Evolutionary conservation across 345 rosid genomes (phyloP).

Genomic region (Cardamine occulta): DNA sequence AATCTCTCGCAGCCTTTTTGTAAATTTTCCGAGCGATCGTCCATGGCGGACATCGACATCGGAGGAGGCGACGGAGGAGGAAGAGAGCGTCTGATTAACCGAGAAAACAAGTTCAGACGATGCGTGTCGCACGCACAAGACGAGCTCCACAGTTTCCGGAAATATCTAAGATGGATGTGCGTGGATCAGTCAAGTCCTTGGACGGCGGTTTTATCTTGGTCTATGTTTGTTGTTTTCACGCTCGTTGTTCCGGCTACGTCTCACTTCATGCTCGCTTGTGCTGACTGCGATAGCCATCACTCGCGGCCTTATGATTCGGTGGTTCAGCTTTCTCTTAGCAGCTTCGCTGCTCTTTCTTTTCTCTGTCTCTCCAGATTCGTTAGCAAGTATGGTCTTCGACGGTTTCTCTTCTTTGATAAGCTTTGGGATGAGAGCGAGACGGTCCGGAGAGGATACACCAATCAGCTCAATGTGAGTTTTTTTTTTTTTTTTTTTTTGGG

Average conservation of each 20-base stretch:
- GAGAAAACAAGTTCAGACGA: constrained; percentile 50
- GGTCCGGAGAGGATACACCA: constrained; percentile 68
- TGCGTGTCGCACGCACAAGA: constrained; percentile 67
- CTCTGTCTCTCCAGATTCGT: constrained; percentile 68
- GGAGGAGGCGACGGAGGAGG: constrained; percentile 33
- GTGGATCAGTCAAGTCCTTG: constrained; percentile 75
- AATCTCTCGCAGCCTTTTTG: not conserved
- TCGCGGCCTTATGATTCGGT: constrained; percentile 68
- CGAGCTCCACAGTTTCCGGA: constrained; percentile 76
- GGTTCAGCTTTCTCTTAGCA: constrained; percentile 85
- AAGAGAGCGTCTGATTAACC: constrained; percentile 43
- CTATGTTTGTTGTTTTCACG: constrained; percentile 63
- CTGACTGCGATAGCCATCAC: constrained; percentile 72
- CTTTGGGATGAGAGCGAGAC: constrained; percentile 91
- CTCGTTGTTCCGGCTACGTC: constrained; percentile 68
- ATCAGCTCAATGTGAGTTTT: constrained; percentile 75
- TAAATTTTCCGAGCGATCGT: constrained; percentile 30
- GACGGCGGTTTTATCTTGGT: constrained; percentile 73
- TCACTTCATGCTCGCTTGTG: constrained; percentile 84
- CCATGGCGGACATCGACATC: constrained; percentile 50
- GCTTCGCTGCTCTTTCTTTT: constrained; percentile 70
- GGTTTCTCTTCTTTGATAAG: constrained; percentile 91
- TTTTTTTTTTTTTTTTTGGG: not conserved
- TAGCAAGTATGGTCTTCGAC: constrained; percentile 63
- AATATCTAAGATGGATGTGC: constrained; percentile 84